phyloP scores from a whole-genome alignment of 257 asterid species.

The Nemophila menziesii region DNA sequence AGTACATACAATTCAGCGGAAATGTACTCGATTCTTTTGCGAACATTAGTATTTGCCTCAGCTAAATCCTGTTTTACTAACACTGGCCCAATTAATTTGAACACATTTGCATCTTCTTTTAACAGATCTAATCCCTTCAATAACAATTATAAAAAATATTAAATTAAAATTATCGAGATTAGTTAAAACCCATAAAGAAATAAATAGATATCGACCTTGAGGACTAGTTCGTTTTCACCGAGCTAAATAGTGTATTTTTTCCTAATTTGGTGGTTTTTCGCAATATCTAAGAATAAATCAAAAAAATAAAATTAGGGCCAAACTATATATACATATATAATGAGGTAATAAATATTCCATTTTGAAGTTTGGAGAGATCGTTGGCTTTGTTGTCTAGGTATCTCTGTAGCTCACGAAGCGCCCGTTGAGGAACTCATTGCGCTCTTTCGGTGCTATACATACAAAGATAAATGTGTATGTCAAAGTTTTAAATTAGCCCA shows the following conservation, averaged over 20 bases:
- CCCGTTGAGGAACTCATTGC: conserved; percentile 30
- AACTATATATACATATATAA: not conserved
- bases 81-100: conserved; percentile 90
- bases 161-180: not conserved
- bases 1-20: conserved; percentile 67
- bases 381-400: conserved; percentile 86
- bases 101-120: conserved; percentile 84
- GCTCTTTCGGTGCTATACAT: too few species aligned
- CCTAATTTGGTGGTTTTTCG: conserved; percentile 81
- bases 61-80: conserved; percentile 96
- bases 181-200: not conserved
- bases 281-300: conserved; percentile 32
- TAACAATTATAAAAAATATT: not conserved
- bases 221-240: conserved; percentile 93
- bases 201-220: conserved; percentile 33
- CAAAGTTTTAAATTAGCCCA: too few species aligned
- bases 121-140: conserved; percentile 78
- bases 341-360: conserved; percentile 24
- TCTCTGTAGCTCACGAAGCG: conserved; percentile 57
- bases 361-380: conserved; percentile 71
- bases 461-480: too few species aligned
- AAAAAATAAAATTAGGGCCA: not conserved
- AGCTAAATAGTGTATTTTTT: conserved; percentile 91
- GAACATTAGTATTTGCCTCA: conserved; percentile 91
- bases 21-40: conserved; percentile 87